Base-by-base conservation (phyloP, 2,329 filamentous ascomycete species). In the Pseudogymnoascus destructans region DNA sequence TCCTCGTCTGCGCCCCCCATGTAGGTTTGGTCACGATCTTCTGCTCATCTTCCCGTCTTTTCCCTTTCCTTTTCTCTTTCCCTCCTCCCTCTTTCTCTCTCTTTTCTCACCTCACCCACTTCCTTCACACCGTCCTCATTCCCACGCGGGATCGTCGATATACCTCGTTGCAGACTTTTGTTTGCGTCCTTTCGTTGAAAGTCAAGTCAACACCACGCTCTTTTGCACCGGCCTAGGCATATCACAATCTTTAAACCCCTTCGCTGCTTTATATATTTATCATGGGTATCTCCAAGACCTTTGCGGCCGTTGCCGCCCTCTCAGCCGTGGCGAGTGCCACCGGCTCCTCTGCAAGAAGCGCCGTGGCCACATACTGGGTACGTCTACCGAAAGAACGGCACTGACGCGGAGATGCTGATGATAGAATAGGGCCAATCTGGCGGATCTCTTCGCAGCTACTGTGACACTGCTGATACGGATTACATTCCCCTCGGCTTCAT, bases 291-390 rank as follows among this genome's bases (percentile, higher is more conserved):
- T 61, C 61, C 23, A 67, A 62, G 49, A 64, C 60, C 46, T 30
- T 66, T 33, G 63, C 64, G 15, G 66, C 67, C 13, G 61, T 63
- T 54, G 63, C 65, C 57, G 62, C 63, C 27, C 61, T 68, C 57
- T 63, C 62, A 57, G 62, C 63, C 46, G 57, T 61, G 35, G 40
- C 60, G 11, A 33, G 33, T 52, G 61, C 68, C 58, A 40, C 59
- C 21, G 64, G 68, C 58, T 62, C 66, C 27, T 62, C 57, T 3
- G 69, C 69, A 0, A 71, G 71, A 57, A 67, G 67, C 38, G 75
- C 75, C 61, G 66, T 75, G 32, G 73, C 68, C 6, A 67, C 74
- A 3, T 76, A 75, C 61, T 76, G 71, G 64, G 73, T 74, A 67
- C 59, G 66, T 33, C 5, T 19, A 11, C 7, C 7, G n/a, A 55